Base-by-base conservation (phyloP, 2,329 filamentous ascomycete species). In the Dendryphion nanum region DNA sequence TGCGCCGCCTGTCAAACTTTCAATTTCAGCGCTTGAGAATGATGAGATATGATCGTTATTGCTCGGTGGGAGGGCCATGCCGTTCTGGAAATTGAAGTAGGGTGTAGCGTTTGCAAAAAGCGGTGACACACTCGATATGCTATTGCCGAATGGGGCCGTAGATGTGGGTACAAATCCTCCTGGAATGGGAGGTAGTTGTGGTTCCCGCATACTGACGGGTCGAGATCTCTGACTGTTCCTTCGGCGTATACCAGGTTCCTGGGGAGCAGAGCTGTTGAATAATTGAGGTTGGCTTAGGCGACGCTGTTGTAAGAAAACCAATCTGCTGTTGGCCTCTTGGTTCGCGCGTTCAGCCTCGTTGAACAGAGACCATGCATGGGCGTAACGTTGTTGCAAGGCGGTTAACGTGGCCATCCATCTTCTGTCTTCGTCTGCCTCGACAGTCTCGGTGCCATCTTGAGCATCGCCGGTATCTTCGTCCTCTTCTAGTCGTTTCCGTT, bases 1-100 rank as follows among this genome's bases (percentile, higher is more conserved):
- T 2, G 84, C 86, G 18, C 79, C 81, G 14, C 74, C 77, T 3
- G 76, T 81, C 23, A 85, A 61, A 14, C 73, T 73, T 41, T 79
- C 78, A 4, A 83, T 67, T 14, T 85, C 82, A 2, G 79, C 76
- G 20, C 86, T 83, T 5, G 78, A 79, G 38, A 82, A 57, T 23
- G 55, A 59, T 6, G 47, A 37, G 26, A 38, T 47, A n/a, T n/a
- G n/a, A 36, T 47, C 50, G 29, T 53, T 58, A 30, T 44, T 53
- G 12, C 45, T 54, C 2, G 61, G 15, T 5, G 71, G 64, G n/a
- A 80, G 54, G 4, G 77, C 75, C 76, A 81, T 82, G 41, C 79
- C 79, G 47, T 82, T 82, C 34, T 71, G 72, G 34, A 81, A 77
- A n/a, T 78, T 77, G 35, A 78, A 68, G 30, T 78, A 70, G 1